Conservation (phyloP, 1,284 basidiomycete species). For the Trichosporon coremiiforme region DNA sequence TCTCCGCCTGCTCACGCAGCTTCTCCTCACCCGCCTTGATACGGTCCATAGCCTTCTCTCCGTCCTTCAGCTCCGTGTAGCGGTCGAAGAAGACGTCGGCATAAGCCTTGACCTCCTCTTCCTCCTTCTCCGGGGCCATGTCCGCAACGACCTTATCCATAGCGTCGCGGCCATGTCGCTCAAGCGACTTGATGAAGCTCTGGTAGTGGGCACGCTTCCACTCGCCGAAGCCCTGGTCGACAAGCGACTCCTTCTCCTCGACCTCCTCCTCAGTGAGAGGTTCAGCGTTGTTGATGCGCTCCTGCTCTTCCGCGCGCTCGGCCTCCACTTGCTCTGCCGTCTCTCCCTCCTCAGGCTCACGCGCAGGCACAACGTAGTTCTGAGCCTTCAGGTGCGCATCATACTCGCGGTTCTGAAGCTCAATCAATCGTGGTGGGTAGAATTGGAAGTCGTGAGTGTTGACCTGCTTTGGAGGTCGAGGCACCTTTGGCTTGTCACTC, state of each 20-base stretch:
- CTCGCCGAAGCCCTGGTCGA: constrained; percentile 78
- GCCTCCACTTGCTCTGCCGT: constrained; percentile 82
- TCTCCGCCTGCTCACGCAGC: constrained; percentile 63
- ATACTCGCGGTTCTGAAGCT: constrained; percentile 85
- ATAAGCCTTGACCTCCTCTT: constrained; percentile 79
- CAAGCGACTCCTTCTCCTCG: constrained; percentile 74
- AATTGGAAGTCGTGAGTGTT: constrained; percentile 95
- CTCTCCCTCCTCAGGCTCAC: constrained; percentile 70
- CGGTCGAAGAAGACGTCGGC: constrained; percentile 86
- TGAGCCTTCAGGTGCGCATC: constrained; percentile 72
- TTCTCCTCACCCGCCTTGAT: constrained; percentile 83
- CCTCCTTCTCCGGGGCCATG: constrained; percentile 84
- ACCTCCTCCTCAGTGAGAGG: constrained; percentile 83
- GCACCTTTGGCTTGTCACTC: constrained; percentile 80
- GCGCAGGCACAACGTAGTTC: constrained; percentile 70
- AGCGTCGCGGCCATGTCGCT: constrained; percentile 80
- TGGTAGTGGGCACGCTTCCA: constrained; percentile 95
- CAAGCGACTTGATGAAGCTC: constrained; percentile 80
- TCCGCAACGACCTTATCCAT: constrained; percentile 65
- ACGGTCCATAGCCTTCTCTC: constrained; percentile 76
- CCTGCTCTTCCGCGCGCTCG: constrained; percentile 78
- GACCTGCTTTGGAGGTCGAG: constrained; percentile 87
- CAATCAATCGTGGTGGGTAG: constrained; percentile 78
- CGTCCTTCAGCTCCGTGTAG: constrained; percentile 81
- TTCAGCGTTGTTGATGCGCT: constrained; percentile 82